phyloP scores from a whole-genome alignment of 441 rosid genomes.

The Viola pubescens region DNA sequence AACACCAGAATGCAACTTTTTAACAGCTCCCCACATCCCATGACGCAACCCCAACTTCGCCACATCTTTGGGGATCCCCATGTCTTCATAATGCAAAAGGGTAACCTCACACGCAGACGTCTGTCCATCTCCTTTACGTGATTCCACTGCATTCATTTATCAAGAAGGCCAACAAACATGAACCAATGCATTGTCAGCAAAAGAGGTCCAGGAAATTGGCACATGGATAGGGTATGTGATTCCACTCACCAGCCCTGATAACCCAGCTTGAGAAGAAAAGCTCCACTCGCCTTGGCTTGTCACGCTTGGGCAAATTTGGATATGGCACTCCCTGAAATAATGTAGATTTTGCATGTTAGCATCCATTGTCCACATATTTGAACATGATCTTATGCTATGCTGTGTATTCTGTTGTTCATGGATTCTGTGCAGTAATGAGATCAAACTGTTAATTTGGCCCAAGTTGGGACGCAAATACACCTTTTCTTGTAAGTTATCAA shows the following conservation, averaged over 20 bases:
- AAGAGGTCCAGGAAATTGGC: slow-evolving; percentile 6
- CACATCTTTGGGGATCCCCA: slow-evolving; percentile 98
- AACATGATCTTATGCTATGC: background rate
- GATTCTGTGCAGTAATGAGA: too few relatives aligned
- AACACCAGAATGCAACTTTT: slow-evolving; percentile 71
- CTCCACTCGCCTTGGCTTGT: slow-evolving; percentile 93
- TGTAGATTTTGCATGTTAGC: slow-evolving; percentile 7
- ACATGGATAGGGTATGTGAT: background rate
- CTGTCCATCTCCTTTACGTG: slow-evolving; percentile 75
- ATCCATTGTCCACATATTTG: background rate
- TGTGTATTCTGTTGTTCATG: too few relatives aligned
- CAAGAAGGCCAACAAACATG: slow-evolving; percentile 7
- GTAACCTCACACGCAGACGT: slow-evolving; percentile 74
- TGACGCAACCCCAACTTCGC: slow-evolving; percentile 90
- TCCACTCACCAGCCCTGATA: slow-evolving; percentile 58
- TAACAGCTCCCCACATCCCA: slow-evolving; percentile 96
- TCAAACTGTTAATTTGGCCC: background rate
- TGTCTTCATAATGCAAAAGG: slow-evolving; percentile 80
- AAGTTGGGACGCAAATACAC: too few relatives aligned
- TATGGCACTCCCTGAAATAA: slow-evolving; percentile 63
- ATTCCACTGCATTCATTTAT: slow-evolving; percentile 53
- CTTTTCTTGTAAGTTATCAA: too few relatives aligned
- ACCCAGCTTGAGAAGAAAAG: slow-evolving; percentile 93
- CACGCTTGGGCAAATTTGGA: slow-evolving; percentile 47
- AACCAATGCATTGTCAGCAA: background rate